phyloP scores from a whole-genome alignment of 2,329 filamentous ascomycete genomes.

The Chrysosphaeria jannelii region DNA sequence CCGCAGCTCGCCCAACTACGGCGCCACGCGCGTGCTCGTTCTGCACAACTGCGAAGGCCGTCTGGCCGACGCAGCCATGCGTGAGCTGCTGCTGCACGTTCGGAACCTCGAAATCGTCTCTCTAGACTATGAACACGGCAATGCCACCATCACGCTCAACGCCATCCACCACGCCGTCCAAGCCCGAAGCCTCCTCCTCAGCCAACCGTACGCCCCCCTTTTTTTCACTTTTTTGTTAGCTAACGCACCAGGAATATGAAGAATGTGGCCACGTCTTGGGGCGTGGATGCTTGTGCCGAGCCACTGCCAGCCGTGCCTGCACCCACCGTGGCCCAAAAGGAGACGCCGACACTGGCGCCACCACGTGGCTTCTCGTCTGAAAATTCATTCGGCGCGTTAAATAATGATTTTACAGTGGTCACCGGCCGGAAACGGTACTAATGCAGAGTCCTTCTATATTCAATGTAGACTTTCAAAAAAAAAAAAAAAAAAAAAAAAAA shows the following conservation, averaged over 20 bases:
- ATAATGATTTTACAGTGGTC: too few species aligned
- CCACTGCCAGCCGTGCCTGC: constrained; percentile 13
- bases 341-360: constrained; percentile 6
- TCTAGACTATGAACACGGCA: constrained; percentile 23
- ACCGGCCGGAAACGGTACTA: too few species aligned
- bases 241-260: constrained; percentile 27
- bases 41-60: constrained; percentile 25
- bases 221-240: not conserved
- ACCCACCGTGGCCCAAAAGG: constrained; percentile 6
- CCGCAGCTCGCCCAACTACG: constrained; percentile 27
- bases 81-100: constrained; percentile 53
- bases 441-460: too few species aligned
- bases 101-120: constrained; percentile 45
- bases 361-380: too few species aligned
- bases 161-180: constrained; percentile 48
- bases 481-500: not conserved
- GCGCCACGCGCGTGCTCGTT: constrained; percentile 45
- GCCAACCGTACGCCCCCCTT: constrained; percentile 14
- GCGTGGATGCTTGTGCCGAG: constrained; percentile 38
- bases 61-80: constrained; percentile 32
- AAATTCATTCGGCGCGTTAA: too few species aligned
- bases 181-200: constrained; percentile 53
- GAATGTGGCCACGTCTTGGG: constrained; percentile 39
- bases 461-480: too few species aligned
- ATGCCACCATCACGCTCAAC: constrained; percentile 44